A percentile compares a stretch with the other conserved stretches of the same genome.
phyloP scores from a whole-genome alignment of 2,329 filamentous ascomycete species.

The Xylariaceae sp. region DNA sequence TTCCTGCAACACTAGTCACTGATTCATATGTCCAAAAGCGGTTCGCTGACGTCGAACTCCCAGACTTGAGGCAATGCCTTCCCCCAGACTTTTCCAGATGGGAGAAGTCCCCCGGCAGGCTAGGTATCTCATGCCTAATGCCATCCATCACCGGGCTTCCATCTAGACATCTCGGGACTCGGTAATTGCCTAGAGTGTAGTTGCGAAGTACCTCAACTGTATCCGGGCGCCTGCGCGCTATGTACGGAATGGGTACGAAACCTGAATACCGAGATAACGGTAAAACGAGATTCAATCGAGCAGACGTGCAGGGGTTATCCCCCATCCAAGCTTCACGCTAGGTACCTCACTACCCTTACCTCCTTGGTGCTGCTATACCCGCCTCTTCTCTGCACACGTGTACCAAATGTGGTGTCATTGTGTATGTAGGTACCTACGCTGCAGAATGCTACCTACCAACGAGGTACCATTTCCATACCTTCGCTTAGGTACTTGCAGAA shows the following conservation, averaged over 20 bases:
- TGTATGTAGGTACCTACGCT: not conserved
- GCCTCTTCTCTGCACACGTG: not conserved
- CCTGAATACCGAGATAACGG: conserved; percentile 3
- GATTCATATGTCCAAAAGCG: not conserved
- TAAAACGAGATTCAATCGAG: not conserved
- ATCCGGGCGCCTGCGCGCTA: not conserved
- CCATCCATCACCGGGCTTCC: not conserved
- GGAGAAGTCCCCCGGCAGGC: not conserved
- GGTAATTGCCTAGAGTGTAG: not conserved
- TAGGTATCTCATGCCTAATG: not conserved
- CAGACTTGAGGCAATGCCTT: not conserved
- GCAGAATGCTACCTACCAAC: no score
- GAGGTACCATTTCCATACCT: no score
- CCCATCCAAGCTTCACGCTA: not conserved
- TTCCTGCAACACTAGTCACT: not conserved
- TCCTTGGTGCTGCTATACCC: not conserved
- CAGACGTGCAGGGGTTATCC: conserved; percentile 2
- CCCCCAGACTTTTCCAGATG: not conserved
- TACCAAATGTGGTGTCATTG: not conserved
- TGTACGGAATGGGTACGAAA: not conserved
- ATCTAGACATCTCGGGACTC: not conserved
- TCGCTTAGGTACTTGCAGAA: no score
- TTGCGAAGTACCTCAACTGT: not conserved
- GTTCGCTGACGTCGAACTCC: not conserved
- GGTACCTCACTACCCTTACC: not conserved